Evolutionary conservation across 2,329 filamentous ascomycete species (phyloP), one percentile per base, ranked within the genome.

Genomic region (Tolypocladium sp.): DNA sequence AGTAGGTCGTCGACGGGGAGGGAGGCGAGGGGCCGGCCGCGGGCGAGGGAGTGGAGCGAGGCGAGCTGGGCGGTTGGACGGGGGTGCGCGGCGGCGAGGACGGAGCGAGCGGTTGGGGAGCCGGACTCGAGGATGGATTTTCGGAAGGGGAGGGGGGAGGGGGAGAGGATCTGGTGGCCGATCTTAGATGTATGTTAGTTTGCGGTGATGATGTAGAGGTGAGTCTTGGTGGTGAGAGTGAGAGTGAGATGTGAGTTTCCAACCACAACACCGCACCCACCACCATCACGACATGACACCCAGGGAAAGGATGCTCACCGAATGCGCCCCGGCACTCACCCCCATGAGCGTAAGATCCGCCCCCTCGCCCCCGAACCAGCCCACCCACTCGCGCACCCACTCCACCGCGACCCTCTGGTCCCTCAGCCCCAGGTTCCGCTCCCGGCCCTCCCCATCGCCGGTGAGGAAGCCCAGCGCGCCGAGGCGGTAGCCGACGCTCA

Each of bases 391-490:
- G 62, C 77, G 75, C 33, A 88, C 79, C 86, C 86, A 89, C 59
- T 77, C 71, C 27, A 89, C 73, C 15, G 83, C 75, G 17, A 80
- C 66, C 60, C 80, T 76, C 70, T 89, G 85, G 66, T 89, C 87
- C 63, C 79, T 77, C 61, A 89, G 71, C 1, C 88, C 88, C 25
- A 87, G 70, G 65, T 91, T 91, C 57, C 87, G 73, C 44, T 82
- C 64, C 83, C 85, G 57, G 79, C 79, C 46, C 78, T 78, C 30
- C 40, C 79, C 78, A 17, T 77, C 74, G 37, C 82, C 77, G 12
- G 83, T 80, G 35, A 90, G 71, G 71, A 93, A 91, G 0, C 90
- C 90, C 66, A 91, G 76, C 6, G 83, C 81, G 2, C 85, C 84
- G 55, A 90, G 78, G 12, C 88, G 79, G 70, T 89, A 85, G 70